Conservation (phyloP, 1,284 basidiomycete species). For the Tilletia caries region DNA sequence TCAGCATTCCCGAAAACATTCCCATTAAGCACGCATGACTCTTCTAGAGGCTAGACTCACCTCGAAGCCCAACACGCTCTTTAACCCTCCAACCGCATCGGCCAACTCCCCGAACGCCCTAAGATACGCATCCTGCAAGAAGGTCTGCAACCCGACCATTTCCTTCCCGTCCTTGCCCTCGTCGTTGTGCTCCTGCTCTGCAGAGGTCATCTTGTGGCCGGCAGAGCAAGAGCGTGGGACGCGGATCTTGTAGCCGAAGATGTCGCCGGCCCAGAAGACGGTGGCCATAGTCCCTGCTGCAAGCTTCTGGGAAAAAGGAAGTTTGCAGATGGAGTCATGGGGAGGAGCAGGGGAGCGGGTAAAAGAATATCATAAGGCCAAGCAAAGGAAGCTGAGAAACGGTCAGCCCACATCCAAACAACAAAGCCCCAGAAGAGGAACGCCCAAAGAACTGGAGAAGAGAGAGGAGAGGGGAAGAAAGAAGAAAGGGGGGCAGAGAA, state of each 20-base stretch:
- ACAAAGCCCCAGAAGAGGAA: too few species aligned
- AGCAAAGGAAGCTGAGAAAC: too few species aligned
- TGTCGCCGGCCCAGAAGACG: constrained; percentile 56
- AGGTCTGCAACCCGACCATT: constrained; percentile 65
- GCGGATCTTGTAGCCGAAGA: constrained; percentile 69
- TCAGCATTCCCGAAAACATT: not conserved
- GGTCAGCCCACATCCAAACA: too few species aligned
- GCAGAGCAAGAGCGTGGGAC: constrained; percentile 13
- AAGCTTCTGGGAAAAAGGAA: constrained; percentile 32
- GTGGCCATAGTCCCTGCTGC: constrained; percentile 55
- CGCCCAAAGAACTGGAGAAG: too few species aligned
- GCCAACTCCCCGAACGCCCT: constrained; percentile 72
- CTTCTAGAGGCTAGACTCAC: constrained; percentile 25
- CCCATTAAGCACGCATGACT: not conserved
- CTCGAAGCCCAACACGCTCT: constrained; percentile 84
- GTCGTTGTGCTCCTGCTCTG: too few species aligned
- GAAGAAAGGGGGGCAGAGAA: too few species aligned
- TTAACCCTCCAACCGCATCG: constrained; percentile 67
- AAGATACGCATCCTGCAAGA: constrained; percentile 77
- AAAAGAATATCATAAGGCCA: too few species aligned
- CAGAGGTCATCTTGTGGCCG: not conserved
- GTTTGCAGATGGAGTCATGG: not conserved
- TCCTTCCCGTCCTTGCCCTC: constrained; percentile 25
- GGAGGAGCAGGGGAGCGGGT: too few species aligned
- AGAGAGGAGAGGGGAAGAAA: too few species aligned